Evolutionary conservation across 495 filamentous ascomycete species (phyloP).

Genomic region (Penicillium manginii): DNA sequence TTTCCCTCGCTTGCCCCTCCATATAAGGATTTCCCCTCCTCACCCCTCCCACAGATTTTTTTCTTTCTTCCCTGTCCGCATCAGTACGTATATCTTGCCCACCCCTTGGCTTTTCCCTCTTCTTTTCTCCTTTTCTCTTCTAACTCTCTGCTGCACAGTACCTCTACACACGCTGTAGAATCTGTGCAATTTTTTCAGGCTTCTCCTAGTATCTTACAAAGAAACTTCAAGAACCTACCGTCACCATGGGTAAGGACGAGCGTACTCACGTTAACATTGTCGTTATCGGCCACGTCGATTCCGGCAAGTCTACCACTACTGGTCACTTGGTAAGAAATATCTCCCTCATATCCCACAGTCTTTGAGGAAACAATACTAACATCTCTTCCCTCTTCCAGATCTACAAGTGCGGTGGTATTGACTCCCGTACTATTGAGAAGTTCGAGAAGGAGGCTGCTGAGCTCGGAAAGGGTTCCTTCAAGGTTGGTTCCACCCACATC

Average conservation of each 20-base stretch:
- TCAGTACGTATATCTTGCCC: constrained; percentile 54
- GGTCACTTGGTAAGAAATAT: too few species aligned
- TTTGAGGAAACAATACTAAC: too few species aligned
- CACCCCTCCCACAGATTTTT: constrained; percentile 47
- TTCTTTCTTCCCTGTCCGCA: constrained; percentile 47
- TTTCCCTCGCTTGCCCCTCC: constrained; percentile 54
- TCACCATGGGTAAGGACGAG: constrained; percentile 75
- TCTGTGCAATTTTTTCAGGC: constrained; percentile 50
- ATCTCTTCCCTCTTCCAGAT: too few species aligned
- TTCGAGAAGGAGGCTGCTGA: constrained; percentile 99
- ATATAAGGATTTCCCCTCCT: constrained; percentile 57
- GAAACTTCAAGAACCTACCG: constrained; percentile 49
- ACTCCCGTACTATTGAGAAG: constrained; percentile 99
- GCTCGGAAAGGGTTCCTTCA: constrained; percentile 99
- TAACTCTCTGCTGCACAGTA: constrained; percentile 37
- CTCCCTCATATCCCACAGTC: too few species aligned
- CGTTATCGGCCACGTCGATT: constrained; percentile 99
- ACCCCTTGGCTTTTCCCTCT: constrained; percentile 24
- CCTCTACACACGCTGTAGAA: constrained; percentile 59
- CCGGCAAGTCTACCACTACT: constrained; percentile 98
- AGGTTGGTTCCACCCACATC: constrained; percentile 34
- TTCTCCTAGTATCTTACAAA: constrained; percentile 50
- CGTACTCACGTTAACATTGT: constrained; percentile 95
- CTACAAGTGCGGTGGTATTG: constrained; percentile 99
- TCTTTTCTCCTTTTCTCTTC: constrained; percentile 31